Evolutionary conservation across 2,329 filamentous ascomycete genomes (phyloP).

Genomic region (Microcera coccophila): DNA sequence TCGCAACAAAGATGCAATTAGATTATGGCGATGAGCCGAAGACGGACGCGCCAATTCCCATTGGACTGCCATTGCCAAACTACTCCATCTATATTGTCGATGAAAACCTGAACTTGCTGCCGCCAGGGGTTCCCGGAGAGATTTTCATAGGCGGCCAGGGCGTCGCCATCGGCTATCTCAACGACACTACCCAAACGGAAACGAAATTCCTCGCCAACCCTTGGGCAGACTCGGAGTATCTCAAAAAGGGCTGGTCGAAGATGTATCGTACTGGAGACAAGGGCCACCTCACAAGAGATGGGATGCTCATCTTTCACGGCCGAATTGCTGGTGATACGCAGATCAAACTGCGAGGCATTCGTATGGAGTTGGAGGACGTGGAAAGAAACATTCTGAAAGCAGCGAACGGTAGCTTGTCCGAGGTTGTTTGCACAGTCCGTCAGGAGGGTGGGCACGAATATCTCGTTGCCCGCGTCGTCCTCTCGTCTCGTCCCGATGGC

Average conservation of each 20-base stretch:
- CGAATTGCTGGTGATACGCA: slow-evolving; percentile 39
- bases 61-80: slow-evolving; percentile 4
- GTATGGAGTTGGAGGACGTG: slow-evolving; percentile 44
- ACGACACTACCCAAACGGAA: slow-evolving; percentile 12
- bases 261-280: slow-evolving; percentile 42
- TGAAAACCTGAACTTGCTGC: slow-evolving; percentile 1
- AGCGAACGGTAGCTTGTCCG: not conserved
- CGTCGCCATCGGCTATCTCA: slow-evolving; percentile 38
- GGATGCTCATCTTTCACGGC: slow-evolving; percentile 32
- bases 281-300: slow-evolving; percentile 36
- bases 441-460: slow-evolving; percentile 12
- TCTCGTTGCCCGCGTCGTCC: slow-evolving; percentile 28
- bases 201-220: slow-evolving; percentile 14
- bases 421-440: slow-evolving; percentile 7
- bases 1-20: not conserved
- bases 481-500: too few relatives aligned
- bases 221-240: slow-evolving; percentile 8
- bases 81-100: slow-evolving; percentile 8
- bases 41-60: not conserved
- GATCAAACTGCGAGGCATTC: slow-evolving; percentile 42
- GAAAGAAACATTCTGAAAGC: not conserved
- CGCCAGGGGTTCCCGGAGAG: slow-evolving; percentile 6
- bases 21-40: not conserved
- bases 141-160: slow-evolving; percentile 32
- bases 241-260: slow-evolving; percentile 15